These are phyloP conservation scores for Penicillium desertorum DNA, from an alignment of 495 filamentous ascomycete genomes.

Conservation along the genomic window DNA sequence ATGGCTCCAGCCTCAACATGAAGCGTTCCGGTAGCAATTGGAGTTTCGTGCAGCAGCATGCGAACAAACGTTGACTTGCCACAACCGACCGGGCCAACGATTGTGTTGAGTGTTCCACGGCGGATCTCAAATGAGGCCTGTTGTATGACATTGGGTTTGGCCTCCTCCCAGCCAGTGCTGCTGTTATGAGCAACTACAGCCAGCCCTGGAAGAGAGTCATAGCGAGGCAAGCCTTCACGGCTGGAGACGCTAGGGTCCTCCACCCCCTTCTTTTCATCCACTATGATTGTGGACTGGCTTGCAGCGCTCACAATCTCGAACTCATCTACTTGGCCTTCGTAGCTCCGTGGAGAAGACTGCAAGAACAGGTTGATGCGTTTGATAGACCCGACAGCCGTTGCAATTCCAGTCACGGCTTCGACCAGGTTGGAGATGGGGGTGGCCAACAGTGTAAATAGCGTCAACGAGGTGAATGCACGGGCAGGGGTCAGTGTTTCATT, in stretches of 20 bases:
- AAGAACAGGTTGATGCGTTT: conserved; percentile 9
- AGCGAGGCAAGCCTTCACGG: too few relatives aligned
- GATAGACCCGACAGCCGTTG: conserved; percentile 8
- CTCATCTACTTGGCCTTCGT: background rate
- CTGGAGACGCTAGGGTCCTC: too few relatives aligned
- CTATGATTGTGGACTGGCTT: too few relatives aligned
- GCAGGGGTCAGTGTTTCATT: conserved; percentile 41
- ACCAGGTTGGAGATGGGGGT: conserved; percentile 43
- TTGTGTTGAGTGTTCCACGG: conserved; percentile 12
- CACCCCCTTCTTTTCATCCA: too few relatives aligned
- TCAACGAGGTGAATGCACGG: conserved; percentile 52
- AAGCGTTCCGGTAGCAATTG: conserved; percentile 4
- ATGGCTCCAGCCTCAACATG: conserved; percentile 11
- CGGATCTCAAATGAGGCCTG: background rate
- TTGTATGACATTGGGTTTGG: too few relatives aligned
- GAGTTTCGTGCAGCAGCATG: conserved; percentile 26
- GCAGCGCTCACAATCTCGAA: too few relatives aligned
- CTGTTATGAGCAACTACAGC: too few relatives aligned
- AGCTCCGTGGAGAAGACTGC: background rate
- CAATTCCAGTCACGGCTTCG: conserved; percentile 11
- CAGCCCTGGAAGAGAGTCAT: too few relatives aligned
- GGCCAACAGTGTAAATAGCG: conserved; percentile 51
- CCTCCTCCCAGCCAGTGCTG: too few relatives aligned
- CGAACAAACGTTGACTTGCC: conserved; percentile 33
- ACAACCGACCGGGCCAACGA: conserved; percentile 29